Base-by-base conservation (phyloP, 805 yeast species). In the Pichia eremophila region DNA sequence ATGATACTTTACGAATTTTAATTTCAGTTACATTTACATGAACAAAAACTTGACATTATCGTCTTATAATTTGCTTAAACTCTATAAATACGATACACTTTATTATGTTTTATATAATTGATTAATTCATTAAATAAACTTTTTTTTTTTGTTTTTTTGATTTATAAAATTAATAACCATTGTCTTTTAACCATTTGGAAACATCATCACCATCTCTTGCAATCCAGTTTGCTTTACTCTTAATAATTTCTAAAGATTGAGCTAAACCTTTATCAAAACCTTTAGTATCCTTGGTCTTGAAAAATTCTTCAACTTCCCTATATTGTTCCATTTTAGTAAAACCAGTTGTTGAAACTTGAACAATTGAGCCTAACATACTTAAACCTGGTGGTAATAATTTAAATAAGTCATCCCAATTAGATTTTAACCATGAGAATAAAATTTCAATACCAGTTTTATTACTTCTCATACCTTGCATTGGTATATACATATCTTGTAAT, bases 341-440 rank as follows among this genome's bases (percentile, higher is more conserved):
- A 39, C 61, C 67, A 48, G 54, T 67, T 41, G 85, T 74, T 43
- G 81, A 68, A 35, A 84, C 53, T 32, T 73, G 70, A 38, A 91
- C 84, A 49, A 93, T 81, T 18, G 82, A 71, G 19, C 91, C 84
- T 57, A 91, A 72, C 86, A 89, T 79, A 25, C 88, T 74, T 53
- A 83, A 74, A 12, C 87, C 83, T 15, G 95, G 87, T 45, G 97
- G 96, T 61, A 88, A 75, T 58, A 74, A 70, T 62, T 78, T 73
- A 56, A 68, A 67, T 51, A 91, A 61, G 41, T 70, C 74, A 48
- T 79, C 88, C 91, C 95, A 91, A 65, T 90, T 81, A 14, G 50
- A 58, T 18, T 65, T 58, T 56, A 79, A 60, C 95, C 96, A 91
- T 17, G 59, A 47, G 87, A 90, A 90, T 54, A 83, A 67, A 12